phyloP scores from a whole-genome alignment of 345 rosid genomes.

The Eucalyptus cloeziana region DNA sequence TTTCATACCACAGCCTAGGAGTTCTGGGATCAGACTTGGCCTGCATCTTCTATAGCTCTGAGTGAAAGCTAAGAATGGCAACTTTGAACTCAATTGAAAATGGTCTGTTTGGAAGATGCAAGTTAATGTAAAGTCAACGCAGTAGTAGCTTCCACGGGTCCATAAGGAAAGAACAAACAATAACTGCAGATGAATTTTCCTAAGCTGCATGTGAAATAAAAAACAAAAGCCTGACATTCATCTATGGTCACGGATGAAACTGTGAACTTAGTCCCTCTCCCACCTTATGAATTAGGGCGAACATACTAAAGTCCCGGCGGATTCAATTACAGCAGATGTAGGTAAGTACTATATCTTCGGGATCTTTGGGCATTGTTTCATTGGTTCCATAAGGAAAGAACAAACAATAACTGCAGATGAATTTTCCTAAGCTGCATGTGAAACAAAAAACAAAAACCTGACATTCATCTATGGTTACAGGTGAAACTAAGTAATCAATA shows the following conservation, averaged over 20 bases:
- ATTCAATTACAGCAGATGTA: too few species aligned
- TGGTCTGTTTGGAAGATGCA: constrained; percentile 29
- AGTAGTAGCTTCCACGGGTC: not conserved
- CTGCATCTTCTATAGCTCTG: constrained; percentile 50
- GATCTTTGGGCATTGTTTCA: too few species aligned
- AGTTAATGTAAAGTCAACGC: not conserved
- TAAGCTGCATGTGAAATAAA: too few species aligned
- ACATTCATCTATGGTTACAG: not conserved
- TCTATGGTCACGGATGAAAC: too few species aligned
- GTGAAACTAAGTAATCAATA: not conserved
- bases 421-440: not conserved
- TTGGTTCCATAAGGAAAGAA: not conserved
- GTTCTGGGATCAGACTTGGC: constrained; percentile 67
- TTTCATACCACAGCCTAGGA: constrained; percentile 76
- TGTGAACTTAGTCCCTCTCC: too few species aligned
- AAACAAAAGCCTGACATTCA: too few species aligned
- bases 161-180: too few species aligned
- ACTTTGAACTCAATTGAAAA: constrained; percentile 86
- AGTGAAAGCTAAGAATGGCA: constrained; percentile 48
- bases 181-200: too few species aligned
- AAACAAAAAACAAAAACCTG: not conserved
- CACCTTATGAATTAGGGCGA: too few species aligned
- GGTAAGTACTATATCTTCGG: too few species aligned
- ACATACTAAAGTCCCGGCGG: too few species aligned
- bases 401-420: not conserved